Base-by-base conservation (phyloP, 129 eudicot species). In the Mikania micrantha region DNA sequence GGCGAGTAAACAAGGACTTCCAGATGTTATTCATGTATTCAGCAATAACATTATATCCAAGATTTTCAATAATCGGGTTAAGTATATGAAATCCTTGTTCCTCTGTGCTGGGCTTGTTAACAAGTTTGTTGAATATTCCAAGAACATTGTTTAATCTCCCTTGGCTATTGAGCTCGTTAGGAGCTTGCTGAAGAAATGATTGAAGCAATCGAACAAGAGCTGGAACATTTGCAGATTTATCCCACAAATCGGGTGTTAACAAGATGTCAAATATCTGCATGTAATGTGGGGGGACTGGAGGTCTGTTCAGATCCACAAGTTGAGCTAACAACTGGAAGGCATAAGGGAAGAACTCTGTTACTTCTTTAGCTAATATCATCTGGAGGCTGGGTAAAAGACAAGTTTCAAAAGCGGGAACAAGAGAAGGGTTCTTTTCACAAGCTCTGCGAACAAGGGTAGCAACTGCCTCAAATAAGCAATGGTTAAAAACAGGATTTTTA, bases 281-380 rank as follows among this genome's bases (percentile, higher is more conserved):
- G 71, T 93, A 93, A 67, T 79, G 83, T 36, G 66, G 81, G 4
- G 90, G 92, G 22, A 88, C 70, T 22, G 95, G 98, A 38, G 96
- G 81, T 41, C 79, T 84, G 80, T 84, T 93, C 72, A 88, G 70
- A 67, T 88, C 95, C 63, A 93, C 92, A 71, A 93, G 96, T 77
- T 93, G 99, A 47, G 99, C 95, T 56, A 93, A 61, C 62, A 93
- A 75, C 88, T 93, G 99, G 76, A 93, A 93, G 24, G 95, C 92
- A 35, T 93, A 89, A 52, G 99, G 99, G 45, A 88, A 88, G 80
- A 93, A 93, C 73, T 93, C 99, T 8, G 81, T 77, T 15, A 93
- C 84, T 48, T 93, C 91, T 62, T 77, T 79, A 47, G 82, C 78
- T 39, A 93, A 81, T 42, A 89, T 84, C 73, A 79, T 74, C 57